Conservation (phyloP, 2,329 filamentous ascomycete species). For the Fusarium equiseti region DNA sequence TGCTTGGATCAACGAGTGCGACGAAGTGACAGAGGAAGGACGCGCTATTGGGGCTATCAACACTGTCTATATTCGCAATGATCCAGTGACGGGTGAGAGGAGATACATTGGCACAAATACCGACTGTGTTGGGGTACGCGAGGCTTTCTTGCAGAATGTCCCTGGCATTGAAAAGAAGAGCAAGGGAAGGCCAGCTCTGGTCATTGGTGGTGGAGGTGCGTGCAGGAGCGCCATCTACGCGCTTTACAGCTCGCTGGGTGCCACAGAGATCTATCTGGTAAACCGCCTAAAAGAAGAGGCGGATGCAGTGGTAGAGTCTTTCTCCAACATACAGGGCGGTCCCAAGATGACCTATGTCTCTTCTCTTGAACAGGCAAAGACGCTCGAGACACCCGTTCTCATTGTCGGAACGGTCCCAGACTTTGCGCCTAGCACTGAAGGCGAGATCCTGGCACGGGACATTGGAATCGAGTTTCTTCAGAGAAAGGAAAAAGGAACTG, state of each 20-base stretch:
- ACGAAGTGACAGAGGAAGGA: background rate
- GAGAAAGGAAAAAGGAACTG: background rate
- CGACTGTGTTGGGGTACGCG: background rate
- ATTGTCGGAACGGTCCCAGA: constrained; percentile 2
- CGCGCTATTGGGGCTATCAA: constrained; percentile 1
- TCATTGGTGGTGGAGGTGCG: constrained; percentile 7
- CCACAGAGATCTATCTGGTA: background rate
- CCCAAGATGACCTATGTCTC: background rate
- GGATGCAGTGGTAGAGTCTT: background rate
- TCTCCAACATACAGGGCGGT: background rate
- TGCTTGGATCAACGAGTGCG: background rate
- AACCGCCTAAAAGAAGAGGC: background rate
- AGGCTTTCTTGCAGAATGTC: background rate
- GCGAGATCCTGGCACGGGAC: background rate
- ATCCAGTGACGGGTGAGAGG: background rate
- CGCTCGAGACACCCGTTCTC: background rate
- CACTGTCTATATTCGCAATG: constrained; percentile 1
- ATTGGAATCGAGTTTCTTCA: background rate
- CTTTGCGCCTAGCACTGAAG: background rate
- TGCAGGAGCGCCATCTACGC: constrained; percentile 2
- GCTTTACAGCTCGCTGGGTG: background rate
- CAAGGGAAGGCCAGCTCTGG: background rate
- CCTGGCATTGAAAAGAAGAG: background rate
- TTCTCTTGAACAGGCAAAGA: background rate
- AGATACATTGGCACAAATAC: constrained; percentile 4